phyloP scores from a whole-genome alignment of 768 basidiomycete species.

The Kwoniella dendrophila region DNA sequence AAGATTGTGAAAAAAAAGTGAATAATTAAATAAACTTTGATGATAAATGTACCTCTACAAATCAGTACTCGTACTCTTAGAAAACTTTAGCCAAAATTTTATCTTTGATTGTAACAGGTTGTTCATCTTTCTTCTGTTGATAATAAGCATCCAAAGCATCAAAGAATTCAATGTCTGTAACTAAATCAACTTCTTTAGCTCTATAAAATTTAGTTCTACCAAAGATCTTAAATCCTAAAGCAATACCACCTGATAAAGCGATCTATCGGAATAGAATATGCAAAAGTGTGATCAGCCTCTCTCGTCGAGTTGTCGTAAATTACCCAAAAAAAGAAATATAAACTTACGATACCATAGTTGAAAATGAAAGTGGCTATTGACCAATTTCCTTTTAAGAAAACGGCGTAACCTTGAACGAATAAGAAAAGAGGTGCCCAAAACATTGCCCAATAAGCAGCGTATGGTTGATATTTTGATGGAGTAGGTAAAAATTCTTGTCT shows the following conservation, averaged over 20 bases:
- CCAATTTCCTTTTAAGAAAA: constrained; percentile 31
- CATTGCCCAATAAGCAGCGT: constrained; percentile 24
- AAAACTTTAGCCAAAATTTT: constrained; percentile 33
- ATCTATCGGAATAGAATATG: not conserved
- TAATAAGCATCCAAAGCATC: constrained; percentile 25
- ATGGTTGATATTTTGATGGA: constrained; percentile 15
- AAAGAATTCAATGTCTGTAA: constrained; percentile 30
- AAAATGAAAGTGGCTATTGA: constrained; percentile 23
- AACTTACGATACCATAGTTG: constrained; percentile 27
- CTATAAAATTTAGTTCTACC: constrained; percentile 22
- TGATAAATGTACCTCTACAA: too few relatives aligned
- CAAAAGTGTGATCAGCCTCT: not conserved
- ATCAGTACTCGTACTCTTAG: constrained; percentile 5
- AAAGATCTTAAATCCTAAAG: constrained; percentile 32
- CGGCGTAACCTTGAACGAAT: constrained; percentile 19
- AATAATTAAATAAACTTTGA: not conserved
- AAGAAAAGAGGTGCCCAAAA: constrained; percentile 25
- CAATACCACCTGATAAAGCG: constrained; percentile 27
- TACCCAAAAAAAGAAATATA: too few relatives aligned
- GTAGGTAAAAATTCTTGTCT: constrained; percentile 13
- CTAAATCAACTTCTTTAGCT: constrained; percentile 28
- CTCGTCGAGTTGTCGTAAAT: too few relatives aligned
- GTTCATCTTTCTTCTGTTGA: constrained; percentile 27
- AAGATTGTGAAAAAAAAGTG: too few relatives aligned
- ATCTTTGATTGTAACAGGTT: constrained; percentile 20